Evolutionary conservation across 768 basidiomycete genomes (phyloP).

Genomic region (Hygrophorus pudorinus): DNA sequence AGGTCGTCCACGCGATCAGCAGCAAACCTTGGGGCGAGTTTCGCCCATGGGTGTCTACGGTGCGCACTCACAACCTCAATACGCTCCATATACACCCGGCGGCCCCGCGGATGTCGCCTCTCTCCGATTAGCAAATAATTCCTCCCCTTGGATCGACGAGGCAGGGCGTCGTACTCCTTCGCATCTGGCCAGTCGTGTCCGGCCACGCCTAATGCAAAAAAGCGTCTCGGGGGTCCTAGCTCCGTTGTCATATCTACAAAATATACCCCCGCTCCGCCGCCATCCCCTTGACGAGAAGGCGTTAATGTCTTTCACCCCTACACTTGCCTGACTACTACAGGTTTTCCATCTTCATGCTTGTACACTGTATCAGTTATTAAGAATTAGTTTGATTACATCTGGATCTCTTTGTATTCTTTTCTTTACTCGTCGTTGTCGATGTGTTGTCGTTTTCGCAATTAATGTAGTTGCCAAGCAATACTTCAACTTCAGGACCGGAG

Average conservation of each 20-base stretch:
- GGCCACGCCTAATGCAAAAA: neutral
- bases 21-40: conserved; percentile 8
- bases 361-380: neutral
- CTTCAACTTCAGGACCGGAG: too few relatives aligned
- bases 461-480: too few relatives aligned
- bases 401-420: neutral
- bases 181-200: neutral
- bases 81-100: conserved; percentile 5
- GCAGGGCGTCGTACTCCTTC: neutral
- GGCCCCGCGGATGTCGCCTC: neutral
- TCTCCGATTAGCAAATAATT: neutral
- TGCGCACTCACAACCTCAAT: conserved; percentile 4
- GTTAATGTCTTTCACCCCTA: conserved; percentile 45
- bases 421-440: too few relatives aligned
- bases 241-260: conserved; percentile 55
- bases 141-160: conserved; percentile 2
- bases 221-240: conserved; percentile 31
- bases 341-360: neutral
- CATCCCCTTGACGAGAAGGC: conserved; percentile 67
- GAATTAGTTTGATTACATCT: neutral
- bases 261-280: conserved; percentile 47
- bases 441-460: too few relatives aligned
- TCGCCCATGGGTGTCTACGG: neutral
- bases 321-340: neutral
- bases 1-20: conserved; percentile 17